Evolutionary conservation across 192 early-diverging fungal species (phyloP), one percentile per base, ranked within the genome.

Genomic region (Coemansia sp.): DNA sequence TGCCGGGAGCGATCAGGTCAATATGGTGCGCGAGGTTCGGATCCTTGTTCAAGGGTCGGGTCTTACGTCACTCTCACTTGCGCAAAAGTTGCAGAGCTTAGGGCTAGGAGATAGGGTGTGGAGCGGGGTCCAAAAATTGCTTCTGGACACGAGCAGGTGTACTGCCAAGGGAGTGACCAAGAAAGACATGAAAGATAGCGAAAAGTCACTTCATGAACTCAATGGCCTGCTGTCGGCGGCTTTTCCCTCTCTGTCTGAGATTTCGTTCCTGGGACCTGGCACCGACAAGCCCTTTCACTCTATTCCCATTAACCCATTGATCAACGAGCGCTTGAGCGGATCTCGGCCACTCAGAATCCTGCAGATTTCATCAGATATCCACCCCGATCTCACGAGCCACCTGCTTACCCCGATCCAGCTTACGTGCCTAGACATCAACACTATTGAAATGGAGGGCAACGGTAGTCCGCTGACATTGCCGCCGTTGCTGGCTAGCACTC

Each of bases 311-410:
- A 11, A 52, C n/a, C 9, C 2, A 36, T 37, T 73, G 61, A 61
- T 73, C 2, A 47, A 53, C 48, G 65, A 68, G 72, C 62, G 8
- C 18, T 53, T 61, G 5, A 47, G 18, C n/a, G 48, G 63, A 26
- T 31, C 48, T 31, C 23, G 31, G 9, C 10, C 1, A 18, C 61
- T 68, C n/a, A 7, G 7, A 3, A 23, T 36, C 13, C 31, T 68
- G 28, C 8, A 47, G 5, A 16, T 68, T 6, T 34, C 21, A 10
- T 34, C 41, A 1, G 66, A 68, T 23, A 23, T 55, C 10, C 58
- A 48, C 45, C 66, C 50, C 12, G 16, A 18, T 18, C 35, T 61
- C 8, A 10, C 10, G n/a, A 18, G 52, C 23, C 38, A 20, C 50
- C 59, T 28, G 14, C 28, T 12, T 25, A 13, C 25, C 14, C 50